Base-by-base conservation (phyloP, 129 eudicot genomes). In the Flaveria robusta region DNA sequence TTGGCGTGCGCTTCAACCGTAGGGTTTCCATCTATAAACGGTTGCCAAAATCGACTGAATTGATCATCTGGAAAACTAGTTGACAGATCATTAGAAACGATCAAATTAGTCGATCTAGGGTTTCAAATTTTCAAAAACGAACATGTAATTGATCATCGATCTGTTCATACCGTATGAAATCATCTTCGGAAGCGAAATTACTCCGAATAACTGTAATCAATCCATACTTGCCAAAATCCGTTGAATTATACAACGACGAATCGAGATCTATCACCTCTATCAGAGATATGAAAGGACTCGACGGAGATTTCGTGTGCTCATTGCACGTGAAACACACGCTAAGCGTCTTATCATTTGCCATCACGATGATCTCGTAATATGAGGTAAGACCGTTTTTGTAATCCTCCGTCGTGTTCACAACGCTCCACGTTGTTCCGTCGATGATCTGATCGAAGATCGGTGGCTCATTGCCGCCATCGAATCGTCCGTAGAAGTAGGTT, bases 361-460 rank as follows among this genome's bases (percentile, higher is more conserved):
- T 39, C 7, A 89, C 81, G 34, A 89, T 63, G 10, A 88, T 85
- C 86, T 91, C 97, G 68, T 89, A 94, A 74, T 85, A 94, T 5
- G 96, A 91, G 70, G 80, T 77, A 5, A 85, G 85, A 9, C 94
- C 90, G 0, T 81, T 66, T 7, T 67, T 85, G 63, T 84, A 87
- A 72, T 94, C 99, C 74, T 91, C 94, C 1, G 91, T 87, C 39
- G 99, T 94, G 45, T 94, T 85, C 22, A 91, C 98, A 9, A 22
- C 74, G 77, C 86, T 83, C 99, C 99, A 94, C 39, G 51, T 84
- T 0, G 93, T 89, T 9, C 96, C 97, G 41, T 91, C 99, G 10
- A 94, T 69, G 12, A 91, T 88, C 76, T 91, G 99, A 80, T 94
- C 93, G 51, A 94, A 94, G 27, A 91, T 79, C 0, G 97, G 97